These are phyloP conservation scores for Pichia phayaonensis DNA, from an alignment of 805 yeast genomes.

Conservation along the genomic window DNA sequence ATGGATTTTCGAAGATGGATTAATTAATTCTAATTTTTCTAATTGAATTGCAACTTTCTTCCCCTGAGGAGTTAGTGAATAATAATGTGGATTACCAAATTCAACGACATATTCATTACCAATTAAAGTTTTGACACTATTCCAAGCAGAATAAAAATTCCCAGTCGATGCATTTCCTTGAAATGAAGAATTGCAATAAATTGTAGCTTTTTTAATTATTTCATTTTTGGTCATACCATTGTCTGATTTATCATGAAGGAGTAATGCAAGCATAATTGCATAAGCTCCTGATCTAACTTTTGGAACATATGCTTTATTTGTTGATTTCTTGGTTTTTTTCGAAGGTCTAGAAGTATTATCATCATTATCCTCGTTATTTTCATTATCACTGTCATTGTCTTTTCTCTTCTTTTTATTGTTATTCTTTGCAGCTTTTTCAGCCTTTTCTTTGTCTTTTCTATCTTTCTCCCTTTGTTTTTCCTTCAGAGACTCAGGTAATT, in stretches of 20 bases:
- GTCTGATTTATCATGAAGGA: constrained; percentile 37
- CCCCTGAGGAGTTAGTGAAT: constrained; percentile 66
- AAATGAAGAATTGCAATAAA: constrained; percentile 53
- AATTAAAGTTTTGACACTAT: constrained; percentile 52
- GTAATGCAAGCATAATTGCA: constrained; percentile 62
- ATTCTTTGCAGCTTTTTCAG: background rate
- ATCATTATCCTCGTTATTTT: background rate
- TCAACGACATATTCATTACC: constrained; percentile 50
- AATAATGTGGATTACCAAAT: constrained; percentile 52
- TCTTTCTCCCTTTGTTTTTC: background rate
- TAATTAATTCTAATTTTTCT: constrained; percentile 27
- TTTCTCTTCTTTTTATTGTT: background rate
- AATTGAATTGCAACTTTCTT: constrained; percentile 50
- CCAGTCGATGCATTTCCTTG: constrained; percentile 48
- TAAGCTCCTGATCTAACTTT: constrained; percentile 74
- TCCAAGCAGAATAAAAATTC: constrained; percentile 73
- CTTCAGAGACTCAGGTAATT: background rate
- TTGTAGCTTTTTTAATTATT: constrained; percentile 45
- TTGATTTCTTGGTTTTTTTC: constrained; percentile 4
- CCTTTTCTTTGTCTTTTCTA: constrained; percentile 3
- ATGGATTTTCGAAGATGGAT: background rate
- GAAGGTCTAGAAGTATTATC: background rate
- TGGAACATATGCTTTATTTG: constrained; percentile 52
- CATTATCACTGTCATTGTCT: background rate
- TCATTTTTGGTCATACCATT: constrained; percentile 61